Conservation (phyloP, 2,329 filamentous ascomycete species). For the Colletotrichum eremochloae region DNA sequence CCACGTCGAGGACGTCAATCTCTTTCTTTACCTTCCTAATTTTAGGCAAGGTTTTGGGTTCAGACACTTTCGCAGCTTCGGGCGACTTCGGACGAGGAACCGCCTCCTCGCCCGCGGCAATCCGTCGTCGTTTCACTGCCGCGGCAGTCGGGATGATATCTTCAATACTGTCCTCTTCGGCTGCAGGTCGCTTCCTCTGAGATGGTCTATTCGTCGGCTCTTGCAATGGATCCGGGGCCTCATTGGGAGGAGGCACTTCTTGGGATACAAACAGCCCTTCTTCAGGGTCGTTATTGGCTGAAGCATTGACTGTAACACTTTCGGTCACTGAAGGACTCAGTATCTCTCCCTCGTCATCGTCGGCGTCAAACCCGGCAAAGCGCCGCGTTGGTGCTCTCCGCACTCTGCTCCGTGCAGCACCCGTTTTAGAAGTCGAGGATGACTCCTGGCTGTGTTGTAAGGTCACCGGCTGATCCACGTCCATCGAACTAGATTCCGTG, state of each 20-base stretch:
- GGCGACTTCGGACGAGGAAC: conserved; percentile 49
- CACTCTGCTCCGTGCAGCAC: conserved; percentile 44
- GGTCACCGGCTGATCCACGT: conserved; percentile 44
- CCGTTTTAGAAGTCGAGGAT: conserved; percentile 42
- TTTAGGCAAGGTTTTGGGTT: conserved; percentile 49
- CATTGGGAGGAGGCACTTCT: conserved; percentile 45
- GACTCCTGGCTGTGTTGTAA: conserved; percentile 36
- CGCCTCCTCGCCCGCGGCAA: conserved; percentile 69
- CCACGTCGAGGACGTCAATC: conserved; percentile 77
- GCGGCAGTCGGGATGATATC: conserved; percentile 82
- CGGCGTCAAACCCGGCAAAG: conserved; percentile 79
- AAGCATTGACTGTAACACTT: conserved; percentile 4
- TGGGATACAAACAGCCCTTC: conserved; percentile 71
- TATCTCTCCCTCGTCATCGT: conserved; percentile 58
- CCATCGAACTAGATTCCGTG: conserved; percentile 43
- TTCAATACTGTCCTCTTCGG: conserved; percentile 73
- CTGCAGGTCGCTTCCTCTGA: conserved; percentile 61
- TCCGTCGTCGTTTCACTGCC: conserved; percentile 82
- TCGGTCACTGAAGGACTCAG: conserved; percentile 46
- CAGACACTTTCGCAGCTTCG: conserved; percentile 48
- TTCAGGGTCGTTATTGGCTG: conserved; percentile 49
- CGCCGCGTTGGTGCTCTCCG: conserved; percentile 57
- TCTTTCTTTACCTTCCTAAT: conserved; percentile 68
- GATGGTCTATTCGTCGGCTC: conserved; percentile 45
- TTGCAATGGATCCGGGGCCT: conserved; percentile 42